Base-by-base conservation (phyloP, 352 stramenopile genomes). In the Globisporangium apiculatum region DNA sequence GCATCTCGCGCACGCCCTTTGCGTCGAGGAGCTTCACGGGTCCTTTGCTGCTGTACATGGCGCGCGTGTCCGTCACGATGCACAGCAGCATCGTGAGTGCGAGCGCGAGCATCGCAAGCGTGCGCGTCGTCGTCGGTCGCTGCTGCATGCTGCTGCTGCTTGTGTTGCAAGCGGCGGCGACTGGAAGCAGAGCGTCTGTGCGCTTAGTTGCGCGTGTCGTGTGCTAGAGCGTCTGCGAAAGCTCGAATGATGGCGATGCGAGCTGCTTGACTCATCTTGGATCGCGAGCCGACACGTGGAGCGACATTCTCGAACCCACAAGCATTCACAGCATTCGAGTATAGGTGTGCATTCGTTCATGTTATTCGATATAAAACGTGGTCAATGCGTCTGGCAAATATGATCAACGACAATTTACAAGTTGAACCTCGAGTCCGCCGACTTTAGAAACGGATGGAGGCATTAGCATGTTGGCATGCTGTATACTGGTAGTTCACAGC, bases 11-110 rank as follows among this genome's bases (percentile, higher is more conserved):
- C 49, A 94, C 81, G 60, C 71, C 80, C 66, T 86, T 74, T 0
- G 81, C 64, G 56, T 94, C 84, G 48, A 94, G 67, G 40, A 88
- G 42, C 64, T 85, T 87, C 31, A 94, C 84, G 31, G 68, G 68
- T 10, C 81, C 83, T 24, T 75, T 79, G 61, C 62, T 80, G 53
- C 67, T 72, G 72, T 92, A 94, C 62, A 94, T 77, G 17, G 57
- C 71, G 41, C 72, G 65, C 35, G 69, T 69, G 17, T 59, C 51
- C 14, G 55, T 53, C 51, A 76, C 53, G 43, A 87, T 42, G 53
- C 72, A 73, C 31, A 61, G 49, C 5, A 62, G 51, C 49, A 71
- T 15, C 37, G 43, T 40, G 10, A 68, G 55, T 57, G 66, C 64
- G 10, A 57, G 51, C 51, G 18, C 9, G 11, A 43, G 40, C n/a